Evolutionary conservation across 345 rosid genomes (phyloP), one percentile per base, ranked within the genome.

Genomic region (Corchorus olitorius): DNA sequence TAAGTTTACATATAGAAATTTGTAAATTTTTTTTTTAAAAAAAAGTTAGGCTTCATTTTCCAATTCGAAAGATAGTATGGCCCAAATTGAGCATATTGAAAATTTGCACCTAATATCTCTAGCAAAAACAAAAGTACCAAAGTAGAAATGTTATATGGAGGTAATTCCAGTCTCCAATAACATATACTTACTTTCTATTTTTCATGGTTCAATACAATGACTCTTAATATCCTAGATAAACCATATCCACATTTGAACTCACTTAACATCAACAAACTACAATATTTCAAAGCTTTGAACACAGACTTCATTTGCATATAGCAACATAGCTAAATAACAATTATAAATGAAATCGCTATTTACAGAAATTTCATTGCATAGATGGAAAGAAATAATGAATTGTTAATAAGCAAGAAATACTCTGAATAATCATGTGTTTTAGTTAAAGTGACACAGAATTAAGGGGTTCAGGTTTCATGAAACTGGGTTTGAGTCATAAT

Each of bases 191-290:
- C 5, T 6, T 39, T 39, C 4, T 39, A 39, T 6, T 39, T 39
- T 39, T 39, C 6, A 39, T 39, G 43, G 43, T 39, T 39, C 52
- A 45, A 66, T 46, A 4, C 37, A 46, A 45, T 13, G 43, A 62
- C 19, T 34, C 45, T 14, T 62, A 14, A 33, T 2, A 62, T 13
- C 65, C 41, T 62, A 62, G 65, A 34, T 62, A 19, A 62, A 62
- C 11, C 34, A 11, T 5, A 35, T 15, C 49, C 20, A 68, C 43
- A 16, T 15, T 68, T 49, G 35, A 49, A 8, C 48, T 49, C 17
- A 68, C 27, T 67, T 20, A 67, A 67, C 55, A 20, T 35, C 37
- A 48, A 39, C 43, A 67, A 65, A 41, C 52, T 41, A 58, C 62
- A 58, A 39, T 48, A 65, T 43, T 12, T 2, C 3, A 19, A 20